A percentile compares a stretch with the other conserved stretches of the same genome.
phyloP scores from a whole-genome alignment of 2,329 filamentous ascomycete genomes.

The Dichotomopilus funicola region DNA sequence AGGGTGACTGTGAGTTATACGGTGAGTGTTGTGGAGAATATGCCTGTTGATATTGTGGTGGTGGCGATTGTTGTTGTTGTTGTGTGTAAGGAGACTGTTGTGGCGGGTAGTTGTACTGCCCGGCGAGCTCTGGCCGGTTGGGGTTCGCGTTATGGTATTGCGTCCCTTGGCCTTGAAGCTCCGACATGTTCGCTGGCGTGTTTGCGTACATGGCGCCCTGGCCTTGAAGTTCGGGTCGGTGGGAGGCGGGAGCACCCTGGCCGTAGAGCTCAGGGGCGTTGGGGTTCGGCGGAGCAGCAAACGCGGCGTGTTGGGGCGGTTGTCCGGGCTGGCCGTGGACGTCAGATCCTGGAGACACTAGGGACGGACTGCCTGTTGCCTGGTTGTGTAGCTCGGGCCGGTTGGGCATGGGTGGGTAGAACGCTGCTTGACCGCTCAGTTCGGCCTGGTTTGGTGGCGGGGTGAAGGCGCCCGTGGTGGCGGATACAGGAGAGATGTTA shows the following conservation, averaged over 20 bases:
- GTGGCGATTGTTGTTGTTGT: background rate
- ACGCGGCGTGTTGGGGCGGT: conserved; percentile 9
- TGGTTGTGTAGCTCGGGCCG: conserved; percentile 22
- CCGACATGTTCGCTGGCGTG: conserved; percentile 3
- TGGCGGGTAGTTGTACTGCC: conserved; percentile 7
- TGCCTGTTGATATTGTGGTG: background rate
- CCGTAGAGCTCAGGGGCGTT: conserved; percentile 17
- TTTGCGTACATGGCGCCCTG: conserved; percentile 8
- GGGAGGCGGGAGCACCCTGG: conserved; percentile 8
- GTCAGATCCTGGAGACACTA: conserved; percentile 4
- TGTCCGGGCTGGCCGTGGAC: conserved; percentile 16
- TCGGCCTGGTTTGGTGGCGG: conserved; percentile 20
- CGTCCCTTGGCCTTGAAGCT: conserved; percentile 20
- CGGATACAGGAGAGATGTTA: conserved; percentile 25
- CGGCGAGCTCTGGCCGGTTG: conserved; percentile 15
- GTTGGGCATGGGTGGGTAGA: conserved; percentile 6
- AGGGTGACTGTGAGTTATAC: background rate
- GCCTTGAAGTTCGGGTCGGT: conserved; percentile 15
- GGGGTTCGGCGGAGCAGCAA: conserved; percentile 1
- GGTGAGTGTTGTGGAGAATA: background rate
- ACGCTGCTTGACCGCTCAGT: conserved; percentile 22
- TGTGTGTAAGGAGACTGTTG: conserved; percentile 6
- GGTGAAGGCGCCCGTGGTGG: conserved; percentile 18
- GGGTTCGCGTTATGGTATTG: conserved; percentile 13
- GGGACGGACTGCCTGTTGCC: conserved; percentile 13